phyloP scores from a whole-genome alignment of 768 basidiomycete genomes.

The Lentinula edodes region DNA sequence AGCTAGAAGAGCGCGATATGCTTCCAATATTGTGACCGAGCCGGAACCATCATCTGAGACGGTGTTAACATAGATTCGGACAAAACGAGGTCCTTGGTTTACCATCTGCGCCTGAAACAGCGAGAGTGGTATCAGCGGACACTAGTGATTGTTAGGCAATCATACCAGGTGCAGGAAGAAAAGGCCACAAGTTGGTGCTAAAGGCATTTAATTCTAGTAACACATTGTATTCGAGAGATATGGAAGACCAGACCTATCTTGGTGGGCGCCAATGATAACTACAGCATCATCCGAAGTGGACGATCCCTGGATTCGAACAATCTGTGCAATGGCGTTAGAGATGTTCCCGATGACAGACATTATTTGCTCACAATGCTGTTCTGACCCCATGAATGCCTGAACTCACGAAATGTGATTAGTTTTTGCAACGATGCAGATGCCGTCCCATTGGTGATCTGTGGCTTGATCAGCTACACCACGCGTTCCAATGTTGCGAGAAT shows the following conservation, averaged over 20 bases:
- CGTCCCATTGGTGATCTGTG: slow-evolving; percentile 58
- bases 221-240: not conserved
- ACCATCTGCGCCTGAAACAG: slow-evolving; percentile 45
- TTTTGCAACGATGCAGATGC: slow-evolving; percentile 52
- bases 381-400: slow-evolving; percentile 81
- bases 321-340: slow-evolving; percentile 33
- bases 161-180: slow-evolving; percentile 70
- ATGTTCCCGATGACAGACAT: not conserved
- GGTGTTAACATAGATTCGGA: slow-evolving; percentile 17
- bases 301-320: slow-evolving; percentile 72
- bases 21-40: slow-evolving; percentile 54
- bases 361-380: slow-evolving; percentile 55
- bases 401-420: slow-evolving; percentile 64
- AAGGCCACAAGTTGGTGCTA: slow-evolving; percentile 76
- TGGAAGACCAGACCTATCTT: slow-evolving; percentile 53
- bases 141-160: slow-evolving; percentile 12
- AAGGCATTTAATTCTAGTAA: slow-evolving; percentile 6
- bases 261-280: slow-evolving; percentile 75
- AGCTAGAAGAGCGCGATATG: slow-evolving; percentile 65
- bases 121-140: slow-evolving; percentile 18
- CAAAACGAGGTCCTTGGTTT: slow-evolving; percentile 10
- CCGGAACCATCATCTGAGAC: slow-evolving; percentile 67
- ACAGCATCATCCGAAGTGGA: slow-evolving; percentile 53
- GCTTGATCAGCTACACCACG: not conserved
- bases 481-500: slow-evolving; percentile 4